Percentiles rank a stretch among this genome's conserved stretches.
Evolutionary conservation across 768 basidiomycete species (phyloP).

Genomic region (Boletus tylopilopsis): DNA sequence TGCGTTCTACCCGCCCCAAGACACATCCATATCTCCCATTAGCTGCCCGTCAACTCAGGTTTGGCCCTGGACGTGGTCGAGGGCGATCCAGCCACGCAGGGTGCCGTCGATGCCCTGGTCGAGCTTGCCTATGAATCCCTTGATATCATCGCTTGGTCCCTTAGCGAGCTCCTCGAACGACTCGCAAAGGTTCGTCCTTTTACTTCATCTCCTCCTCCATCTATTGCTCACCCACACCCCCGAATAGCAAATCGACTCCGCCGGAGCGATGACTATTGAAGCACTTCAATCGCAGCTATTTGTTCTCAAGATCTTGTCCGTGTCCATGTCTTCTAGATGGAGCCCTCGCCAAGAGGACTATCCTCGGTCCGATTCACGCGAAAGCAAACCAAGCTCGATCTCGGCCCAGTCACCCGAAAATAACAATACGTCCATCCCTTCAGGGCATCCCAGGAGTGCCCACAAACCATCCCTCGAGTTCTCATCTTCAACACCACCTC

Average conservation of each 20-base stretch:
- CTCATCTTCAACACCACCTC: constrained; percentile 29
- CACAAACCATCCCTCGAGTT: constrained; percentile 43
- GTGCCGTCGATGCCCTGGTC: constrained; percentile 76
- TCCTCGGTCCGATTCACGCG: constrained; percentile 39
- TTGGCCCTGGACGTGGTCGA: constrained; percentile 69
- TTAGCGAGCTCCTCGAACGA: constrained; percentile 75
- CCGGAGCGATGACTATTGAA: constrained; percentile 57
- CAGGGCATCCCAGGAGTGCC: constrained; percentile 26
- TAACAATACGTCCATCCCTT: constrained; percentile 36
- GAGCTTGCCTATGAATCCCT: constrained; percentile 74
- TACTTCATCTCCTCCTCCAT: neutral
- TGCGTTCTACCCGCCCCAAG: neutral
- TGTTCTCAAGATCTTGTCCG: constrained; percentile 74
- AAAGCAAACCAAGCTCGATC: constrained; percentile 35
- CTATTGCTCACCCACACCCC: constrained; percentile 11
- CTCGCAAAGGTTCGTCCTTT: constrained; percentile 59
- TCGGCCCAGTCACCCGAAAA: constrained; percentile 28
- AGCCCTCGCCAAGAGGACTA: constrained; percentile 39
- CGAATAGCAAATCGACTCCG: constrained; percentile 49
- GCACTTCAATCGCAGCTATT: constrained; percentile 85
- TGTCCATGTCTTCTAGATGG: constrained; percentile 80
- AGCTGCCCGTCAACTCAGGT: constrained; percentile 89
- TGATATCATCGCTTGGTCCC: constrained; percentile 74
- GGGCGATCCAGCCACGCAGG: constrained; percentile 67
- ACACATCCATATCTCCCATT: neutral